These are phyloP conservation scores for Microbotryum silenes-acaulis DNA, from an alignment of 1,284 basidiomycete species.

Conservation along the genomic window DNA sequence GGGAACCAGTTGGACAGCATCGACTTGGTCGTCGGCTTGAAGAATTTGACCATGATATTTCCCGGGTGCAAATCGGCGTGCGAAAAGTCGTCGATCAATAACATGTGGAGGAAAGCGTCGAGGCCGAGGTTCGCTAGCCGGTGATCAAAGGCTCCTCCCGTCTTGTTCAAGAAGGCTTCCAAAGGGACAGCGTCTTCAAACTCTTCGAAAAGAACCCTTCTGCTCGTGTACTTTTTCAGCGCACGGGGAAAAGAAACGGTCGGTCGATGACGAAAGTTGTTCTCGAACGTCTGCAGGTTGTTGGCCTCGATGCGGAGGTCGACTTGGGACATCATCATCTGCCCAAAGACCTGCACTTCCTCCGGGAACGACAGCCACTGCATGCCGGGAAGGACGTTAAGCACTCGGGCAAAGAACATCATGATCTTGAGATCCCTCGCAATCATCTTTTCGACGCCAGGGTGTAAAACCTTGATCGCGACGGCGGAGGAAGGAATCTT, in stretches of 20 bases:
- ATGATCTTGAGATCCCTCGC: conserved; percentile 86
- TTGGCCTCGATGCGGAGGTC: conserved; percentile 84
- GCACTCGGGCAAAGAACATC: conserved; percentile 75
- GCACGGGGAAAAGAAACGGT: conserved; percentile 86
- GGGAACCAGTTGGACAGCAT: conserved; percentile 28
- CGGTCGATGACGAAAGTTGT: conserved; percentile 67
- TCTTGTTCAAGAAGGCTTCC: conserved; percentile 77
- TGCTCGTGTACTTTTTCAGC: conserved; percentile 66
- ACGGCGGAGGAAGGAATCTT: conserved; percentile 71
- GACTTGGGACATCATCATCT: conserved; percentile 96
- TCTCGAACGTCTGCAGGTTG: conserved; percentile 77
- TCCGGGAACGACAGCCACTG: conserved; percentile 94
- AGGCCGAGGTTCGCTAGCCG: conserved; percentile 78
- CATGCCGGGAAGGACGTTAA: conserved; percentile 83
- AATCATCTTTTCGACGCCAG: conserved; percentile 71
- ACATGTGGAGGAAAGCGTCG: conserved; percentile 59
- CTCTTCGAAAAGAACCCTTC: conserved; percentile 82
- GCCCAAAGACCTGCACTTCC: conserved; percentile 87
- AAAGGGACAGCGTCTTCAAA: conserved; percentile 87
- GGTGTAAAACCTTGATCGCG: conserved; percentile 94
- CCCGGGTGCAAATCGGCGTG: conserved; percentile 74
- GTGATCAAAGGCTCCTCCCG: conserved; percentile 83
- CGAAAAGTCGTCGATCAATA: conserved; percentile 95
- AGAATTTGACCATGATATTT: conserved; percentile 38
- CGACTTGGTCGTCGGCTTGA: conserved; percentile 38